Base-by-base conservation (phyloP, 2,329 filamentous ascomycete species). In the Fusarium sp. region DNA sequence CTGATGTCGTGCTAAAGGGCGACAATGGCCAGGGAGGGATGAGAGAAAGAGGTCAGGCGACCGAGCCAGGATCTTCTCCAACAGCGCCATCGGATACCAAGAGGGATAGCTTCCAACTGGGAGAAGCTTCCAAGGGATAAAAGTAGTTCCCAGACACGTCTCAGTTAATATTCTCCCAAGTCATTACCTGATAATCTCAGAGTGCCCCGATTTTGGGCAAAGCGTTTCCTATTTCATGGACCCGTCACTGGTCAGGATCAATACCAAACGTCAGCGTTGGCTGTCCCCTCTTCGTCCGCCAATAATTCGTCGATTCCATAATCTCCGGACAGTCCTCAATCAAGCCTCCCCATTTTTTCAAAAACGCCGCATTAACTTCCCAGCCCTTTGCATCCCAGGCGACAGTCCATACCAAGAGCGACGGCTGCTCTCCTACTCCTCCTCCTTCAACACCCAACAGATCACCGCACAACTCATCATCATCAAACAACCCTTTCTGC, bases 61-160 rank as follows among this genome's bases (percentile, higher is more conserved):
- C 6, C 11, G n/a, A 14, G 17, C 13, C 11, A 15, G 13, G 15
- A 22, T 5, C 7, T 11, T 12, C 12, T 20, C 8, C 28, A 8
- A 32, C 5, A 4, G 28, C 9, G 8, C 28, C 8, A 0, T 24
- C 20, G 20, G 20, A 50, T 3, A 28, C 7, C 10, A 39, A 41
- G 24, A 55, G 20, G 20, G 34, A 28, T 55, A 8, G 1, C 14
- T 51, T 12, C 0, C 6, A 20, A 14, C 30, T 34, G 8, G 1
- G 0, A 14, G 45, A 22, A 5, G 2, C 30, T 8, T 8, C 11
- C 3, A 26, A 51, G 6, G 8, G 4, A 6, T 12, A 8, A 14
- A 3, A 32, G 1, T 11, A 5, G 13, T 8, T 9, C 9, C 1
- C 18, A 11, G 13, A 14, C 8, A 15, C 4, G 8, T 2, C 18